Conservation (phyloP, 345 rosid genomes). For the Populus alba region DNA sequence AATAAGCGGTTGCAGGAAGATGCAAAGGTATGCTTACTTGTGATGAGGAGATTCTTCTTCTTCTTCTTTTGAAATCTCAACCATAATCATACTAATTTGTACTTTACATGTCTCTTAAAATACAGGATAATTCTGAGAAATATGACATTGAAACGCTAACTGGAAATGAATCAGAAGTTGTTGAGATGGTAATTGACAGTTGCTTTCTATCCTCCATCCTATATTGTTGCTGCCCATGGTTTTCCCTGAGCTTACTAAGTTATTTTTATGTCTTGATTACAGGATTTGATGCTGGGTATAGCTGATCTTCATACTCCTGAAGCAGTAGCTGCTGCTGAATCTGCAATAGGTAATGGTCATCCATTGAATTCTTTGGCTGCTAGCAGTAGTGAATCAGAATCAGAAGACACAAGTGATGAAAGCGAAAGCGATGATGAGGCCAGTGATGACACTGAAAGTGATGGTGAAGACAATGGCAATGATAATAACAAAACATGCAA, state of each 20-base stretch:
- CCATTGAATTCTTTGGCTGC: conserved; percentile 20
- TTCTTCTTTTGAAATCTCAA: neutral
- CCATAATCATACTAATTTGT: neutral
- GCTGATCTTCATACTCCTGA: conserved; percentile 92
- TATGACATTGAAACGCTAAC: conserved; percentile 66
- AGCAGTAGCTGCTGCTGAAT: conserved; percentile 83
- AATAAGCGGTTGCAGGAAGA: conserved; percentile 58
- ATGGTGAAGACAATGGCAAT: conserved; percentile 9
- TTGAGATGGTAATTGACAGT: conserved; percentile 58
- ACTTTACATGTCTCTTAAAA: neutral
- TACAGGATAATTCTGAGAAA: conserved; percentile 47
- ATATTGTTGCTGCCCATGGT: neutral
- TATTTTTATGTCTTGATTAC: conserved; percentile 6
- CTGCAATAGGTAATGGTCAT: conserved; percentile 50
- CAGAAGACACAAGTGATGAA: conserved; percentile 25
- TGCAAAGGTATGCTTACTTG: conserved; percentile 40
- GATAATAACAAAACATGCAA: neutral
- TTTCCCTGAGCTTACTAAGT: neutral
- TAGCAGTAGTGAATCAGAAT: conserved; percentile 39
- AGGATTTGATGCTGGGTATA: conserved; percentile 86
- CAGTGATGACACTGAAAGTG: neutral
- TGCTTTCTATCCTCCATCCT: neutral
- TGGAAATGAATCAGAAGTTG: conserved; percentile 66
- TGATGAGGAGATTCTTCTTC: neutral
- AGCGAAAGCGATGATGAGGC: neutral